Conservation (phyloP, 2,329 filamentous ascomycete genomes). For the Aspergillus fumigatiaffinis region DNA sequence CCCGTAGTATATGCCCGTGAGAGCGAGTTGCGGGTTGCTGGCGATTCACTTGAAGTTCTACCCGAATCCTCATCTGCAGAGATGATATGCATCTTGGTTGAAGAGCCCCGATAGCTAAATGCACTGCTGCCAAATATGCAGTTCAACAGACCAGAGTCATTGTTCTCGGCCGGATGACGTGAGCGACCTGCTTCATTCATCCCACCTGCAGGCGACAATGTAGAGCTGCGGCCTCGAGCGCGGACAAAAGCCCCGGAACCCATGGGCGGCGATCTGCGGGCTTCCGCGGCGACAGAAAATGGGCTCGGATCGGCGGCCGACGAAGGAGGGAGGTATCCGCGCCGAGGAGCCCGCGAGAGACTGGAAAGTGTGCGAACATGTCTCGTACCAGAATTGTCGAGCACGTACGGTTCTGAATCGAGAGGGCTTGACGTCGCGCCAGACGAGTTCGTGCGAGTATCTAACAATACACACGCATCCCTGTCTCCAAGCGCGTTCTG, state of each 20-base stretch:
- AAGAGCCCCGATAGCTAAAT: constrained; percentile 56
- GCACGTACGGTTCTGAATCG: constrained; percentile 31
- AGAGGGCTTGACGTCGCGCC: constrained; percentile 30
- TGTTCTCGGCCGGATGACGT: constrained; percentile 43
- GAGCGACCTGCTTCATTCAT: constrained; percentile 33
- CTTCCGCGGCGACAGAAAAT: constrained; percentile 28
- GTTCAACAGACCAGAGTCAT: constrained; percentile 51
- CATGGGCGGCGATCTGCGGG: constrained; percentile 29
- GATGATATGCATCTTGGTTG: constrained; percentile 59
- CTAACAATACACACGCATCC: constrained; percentile 45
- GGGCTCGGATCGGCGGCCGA: constrained; percentile 32
- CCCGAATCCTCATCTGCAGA: constrained; percentile 37
- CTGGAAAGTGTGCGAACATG: constrained; percentile 39
- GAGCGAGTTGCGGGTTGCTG: constrained; percentile 31
- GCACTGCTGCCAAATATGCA: constrained; percentile 60
- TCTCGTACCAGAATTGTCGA: constrained; percentile 25
- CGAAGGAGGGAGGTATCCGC: constrained; percentile 31
- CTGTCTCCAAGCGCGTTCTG: constrained; percentile 47
- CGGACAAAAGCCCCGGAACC: constrained; percentile 39
- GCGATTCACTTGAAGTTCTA: constrained; percentile 21
- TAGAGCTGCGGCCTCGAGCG: constrained; percentile 44
- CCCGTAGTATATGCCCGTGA: constrained; percentile 38
- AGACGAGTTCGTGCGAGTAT: constrained; percentile 32
- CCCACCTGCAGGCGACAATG: constrained; percentile 34
- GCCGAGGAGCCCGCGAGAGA: constrained; percentile 33